Evolutionary conservation across 371 early-diverging fungal genomes (phyloP).

Genomic region (Apophysomyces ossiformis): DNA sequence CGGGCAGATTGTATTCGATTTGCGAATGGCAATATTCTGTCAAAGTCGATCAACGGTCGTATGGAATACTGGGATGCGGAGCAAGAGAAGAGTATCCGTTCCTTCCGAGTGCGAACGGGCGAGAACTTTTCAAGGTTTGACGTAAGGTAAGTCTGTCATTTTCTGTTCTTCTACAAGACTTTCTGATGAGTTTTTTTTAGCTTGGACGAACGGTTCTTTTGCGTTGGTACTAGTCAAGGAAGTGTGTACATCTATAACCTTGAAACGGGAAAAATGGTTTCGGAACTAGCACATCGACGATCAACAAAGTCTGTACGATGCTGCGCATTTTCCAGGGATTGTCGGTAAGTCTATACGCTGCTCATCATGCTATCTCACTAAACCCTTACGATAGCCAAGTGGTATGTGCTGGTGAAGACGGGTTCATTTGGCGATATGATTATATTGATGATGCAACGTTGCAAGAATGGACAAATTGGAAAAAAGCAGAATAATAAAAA

Average conservation of each 20-base stretch:
- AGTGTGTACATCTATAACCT: conserved; percentile 71
- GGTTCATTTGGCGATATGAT: conserved; percentile 85
- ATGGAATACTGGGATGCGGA: conserved; percentile 76
- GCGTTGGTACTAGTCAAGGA: conserved; percentile 78
- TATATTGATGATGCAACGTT: conserved; percentile 76
- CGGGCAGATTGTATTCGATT: conserved; percentile 68
- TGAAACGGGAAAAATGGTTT: conserved; percentile 62
- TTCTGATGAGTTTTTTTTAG: conserved; percentile 23
- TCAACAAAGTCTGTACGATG: conserved; percentile 80
- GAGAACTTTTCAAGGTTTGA: conserved; percentile 53
- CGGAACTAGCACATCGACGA: conserved; percentile 76
- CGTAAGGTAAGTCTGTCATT: conserved; percentile 29
- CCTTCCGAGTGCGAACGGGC: conserved; percentile 43
- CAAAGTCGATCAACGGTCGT: conserved; percentile 77
- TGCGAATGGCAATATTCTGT: conserved; percentile 66
- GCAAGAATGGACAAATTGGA: conserved; percentile 72
- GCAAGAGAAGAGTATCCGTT: conserved; percentile 39
- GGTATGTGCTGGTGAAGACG: conserved; percentile 77
- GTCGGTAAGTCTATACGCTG: conserved; percentile 53
- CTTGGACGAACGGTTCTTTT: conserved; percentile 71
- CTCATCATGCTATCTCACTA: neutral
- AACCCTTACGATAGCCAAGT: conserved; percentile 57
- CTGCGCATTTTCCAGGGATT: conserved; percentile 79
- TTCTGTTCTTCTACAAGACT: neutral
- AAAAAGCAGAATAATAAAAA: conserved; percentile 18